Base-by-base conservation (phyloP, 23 red algal species). In the Pyropia haitanensis region DNA sequence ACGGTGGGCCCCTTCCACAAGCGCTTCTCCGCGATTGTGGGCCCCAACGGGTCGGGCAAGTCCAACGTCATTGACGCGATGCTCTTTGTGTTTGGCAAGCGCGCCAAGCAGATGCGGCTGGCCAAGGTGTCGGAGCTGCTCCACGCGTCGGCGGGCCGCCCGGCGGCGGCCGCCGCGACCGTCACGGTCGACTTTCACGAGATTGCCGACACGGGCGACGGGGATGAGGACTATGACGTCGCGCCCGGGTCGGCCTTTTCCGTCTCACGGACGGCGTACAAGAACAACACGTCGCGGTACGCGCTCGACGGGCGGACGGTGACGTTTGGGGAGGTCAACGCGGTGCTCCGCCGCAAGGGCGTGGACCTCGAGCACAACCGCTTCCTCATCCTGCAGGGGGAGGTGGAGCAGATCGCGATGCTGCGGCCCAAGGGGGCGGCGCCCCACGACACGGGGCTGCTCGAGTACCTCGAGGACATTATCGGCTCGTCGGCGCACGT, bases 381-480 rank as follows among this genome's bases (percentile, higher is more conserved):
- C 14, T 98, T 98, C 79, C 73, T 98, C 27, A 98, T 98, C 24
- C 81, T 98, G n/a, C 94, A 98, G 65, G 94, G 94, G 13, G 94
- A 98, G 74, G 85, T 98, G 21, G 94, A 98, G 48, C 92, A 96
- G 58, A 98, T 98, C 58, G 70, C 85, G 39, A 78, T 91, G 63
- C 91, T 98, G 86, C 80, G 86, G 77, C 85, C 94, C 14, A 98
- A 98, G 55, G 85, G 73, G 9, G 46, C 60, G 21, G 49, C 31
- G 1, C 73, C 80, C 19, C 79, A 91, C 39, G 94, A 98, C 27
- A 79, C 76, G 23, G 94, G 94, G 21, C 67, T 98, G 50, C 63
- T 98, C 27, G 94, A 98, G 52, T 98, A 98, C 56, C 71, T 98
- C 24, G 94, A 98, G 73, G 94, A 98, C 44, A 98, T 98, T 12